Evolutionary conservation across 139 green algal species (phyloP).

Genomic region (Astrephomene gubernaculifera): DNA sequence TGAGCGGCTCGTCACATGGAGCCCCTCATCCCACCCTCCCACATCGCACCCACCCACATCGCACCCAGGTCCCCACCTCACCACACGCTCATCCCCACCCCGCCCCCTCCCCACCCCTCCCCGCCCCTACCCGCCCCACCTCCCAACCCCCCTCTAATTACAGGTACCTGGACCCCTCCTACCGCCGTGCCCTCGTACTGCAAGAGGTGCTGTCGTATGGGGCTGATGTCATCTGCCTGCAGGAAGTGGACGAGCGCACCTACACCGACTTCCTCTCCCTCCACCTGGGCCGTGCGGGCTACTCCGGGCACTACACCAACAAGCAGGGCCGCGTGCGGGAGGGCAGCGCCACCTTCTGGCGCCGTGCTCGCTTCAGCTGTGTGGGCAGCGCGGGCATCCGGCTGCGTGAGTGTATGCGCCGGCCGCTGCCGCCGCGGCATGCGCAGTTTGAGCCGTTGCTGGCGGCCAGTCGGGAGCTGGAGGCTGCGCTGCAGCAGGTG

Average conservation of each 20-base stretch:
- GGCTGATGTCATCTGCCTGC: slow-evolving; percentile 73
- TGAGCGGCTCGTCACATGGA: background rate
- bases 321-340: slow-evolving; percentile 80
- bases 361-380: slow-evolving; percentile 51
- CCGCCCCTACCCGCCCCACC: background rate
- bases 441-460: slow-evolving; percentile 78
- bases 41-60: too few species aligned
- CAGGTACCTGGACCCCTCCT: slow-evolving; percentile 79
- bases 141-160: background rate
- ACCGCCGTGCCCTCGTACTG: slow-evolving; percentile 85
- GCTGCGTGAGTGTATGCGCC: slow-evolving; percentile 64
- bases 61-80: too few species aligned
- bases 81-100: too few species aligned
- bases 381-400: slow-evolving; percentile 58
- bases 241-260: slow-evolving; percentile 89
- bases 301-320: slow-evolving; percentile 80
- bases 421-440: slow-evolving; percentile 57
- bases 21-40: too few species aligned
- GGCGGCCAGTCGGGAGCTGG: slow-evolving; percentile 68
- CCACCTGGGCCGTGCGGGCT: slow-evolving; percentile 62
- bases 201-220: slow-evolving; percentile 82
- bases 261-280: slow-evolving; percentile 74
- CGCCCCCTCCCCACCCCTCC: background rate
- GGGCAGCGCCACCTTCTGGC: slow-evolving; percentile 75
- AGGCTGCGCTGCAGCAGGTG: slow-evolving; percentile 78